Base-by-base conservation (phyloP, 805 yeast species). In the Zygotorulaspora danielsina region DNA sequence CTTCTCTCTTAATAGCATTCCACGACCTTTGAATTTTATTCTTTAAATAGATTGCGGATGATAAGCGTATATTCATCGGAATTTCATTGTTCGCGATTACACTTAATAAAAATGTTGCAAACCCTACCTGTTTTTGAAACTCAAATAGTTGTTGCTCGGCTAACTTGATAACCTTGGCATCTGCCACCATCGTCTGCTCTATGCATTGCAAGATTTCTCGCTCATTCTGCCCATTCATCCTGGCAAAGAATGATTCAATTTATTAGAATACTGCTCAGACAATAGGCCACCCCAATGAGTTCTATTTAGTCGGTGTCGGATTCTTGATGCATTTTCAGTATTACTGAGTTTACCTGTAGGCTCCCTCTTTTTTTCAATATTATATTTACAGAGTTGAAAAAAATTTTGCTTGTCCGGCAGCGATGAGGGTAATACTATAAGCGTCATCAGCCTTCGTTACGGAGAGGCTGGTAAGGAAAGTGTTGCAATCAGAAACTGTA, bases 41-140 rank as follows among this genome's bases (percentile, higher is more conserved):
- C 55, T 84, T 84, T 59, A 81, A 75, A 55, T 76, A 81, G 5
- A 84, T 81, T 0, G 83, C 80, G 5, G 82, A 71, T 9, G 85
- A 81, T 44, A 75, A 65, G 43, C 78, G 69, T 36, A 77, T 70
- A 9, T 67, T 66, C 5, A 51, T 44, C 4, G 75, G 64, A 20
- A 68, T 62, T 3, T 66, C 60, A 3, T 57, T 57, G 48, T 78
- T 81, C 7, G 64, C 57, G 10, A 75, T 67, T 32, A 78, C 62
- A 27, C 71, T 75, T 19, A 79, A 61, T 33, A 78, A 64, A 52
- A 75, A 75, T 10, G 70, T 65, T 1, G 81, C 73, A 57, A 78
- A 77, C 3, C 83, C 83, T 1, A 75, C 71, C 45, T 73, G 75
- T 44, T 70, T 72, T 53, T 76, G 82, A 45, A 65, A 73, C 28